Conservation (phyloP, 768 basidiomycete species). For the Tulasnella sp. region DNA sequence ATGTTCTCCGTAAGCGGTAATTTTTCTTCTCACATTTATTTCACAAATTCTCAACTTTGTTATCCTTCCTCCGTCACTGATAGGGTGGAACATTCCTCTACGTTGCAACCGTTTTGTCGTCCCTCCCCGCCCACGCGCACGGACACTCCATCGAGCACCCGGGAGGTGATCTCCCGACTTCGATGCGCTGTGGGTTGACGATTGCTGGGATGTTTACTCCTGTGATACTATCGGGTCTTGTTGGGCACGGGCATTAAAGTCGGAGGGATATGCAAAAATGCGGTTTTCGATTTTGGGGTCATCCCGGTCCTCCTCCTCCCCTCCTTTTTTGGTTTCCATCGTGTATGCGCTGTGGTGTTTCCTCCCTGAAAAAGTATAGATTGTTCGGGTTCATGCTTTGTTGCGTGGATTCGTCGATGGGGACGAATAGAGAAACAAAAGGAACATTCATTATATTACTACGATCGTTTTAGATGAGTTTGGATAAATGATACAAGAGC, state of each 20-base stretch:
- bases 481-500: background rate
- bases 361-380: too few species aligned
- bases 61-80: too few species aligned
- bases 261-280: background rate
- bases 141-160: constrained; percentile 26
- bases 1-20: constrained; percentile 66
- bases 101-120: constrained; percentile 85
- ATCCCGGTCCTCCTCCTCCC: too few species aligned
- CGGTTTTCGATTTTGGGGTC: too few species aligned
- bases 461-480: background rate
- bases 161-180: constrained; percentile 36
- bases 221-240: constrained; percentile 47
- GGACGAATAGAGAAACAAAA: background rate
- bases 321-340: too few species aligned
- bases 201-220: constrained; percentile 66
- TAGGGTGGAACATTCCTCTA: constrained; percentile 93
- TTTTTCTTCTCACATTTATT: background rate
- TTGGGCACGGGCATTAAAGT: constrained; percentile 46
- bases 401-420: too few species aligned
- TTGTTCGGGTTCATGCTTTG: too few species aligned
- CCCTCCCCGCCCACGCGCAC: constrained; percentile 42
- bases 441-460: background rate
- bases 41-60: constrained; percentile 12
- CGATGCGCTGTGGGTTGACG: constrained; percentile 46
- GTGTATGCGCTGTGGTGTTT: too few species aligned